Evolutionary conservation across 768 basidiomycete genomes (phyloP).

Genomic region (Coprinopsis strossmayeri): DNA sequence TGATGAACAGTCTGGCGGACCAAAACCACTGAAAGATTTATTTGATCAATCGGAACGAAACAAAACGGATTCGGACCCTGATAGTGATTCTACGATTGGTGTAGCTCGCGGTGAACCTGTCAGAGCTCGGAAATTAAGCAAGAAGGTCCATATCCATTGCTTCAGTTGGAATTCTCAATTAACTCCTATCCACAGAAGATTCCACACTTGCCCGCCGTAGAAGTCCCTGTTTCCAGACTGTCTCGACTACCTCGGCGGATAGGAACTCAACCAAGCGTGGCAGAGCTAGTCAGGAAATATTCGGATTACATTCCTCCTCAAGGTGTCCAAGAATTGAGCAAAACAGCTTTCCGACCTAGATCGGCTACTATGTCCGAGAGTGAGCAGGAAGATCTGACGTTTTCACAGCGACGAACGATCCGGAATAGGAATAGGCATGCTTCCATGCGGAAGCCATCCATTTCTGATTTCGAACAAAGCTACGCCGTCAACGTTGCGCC

Average conservation of each 20-base stretch:
- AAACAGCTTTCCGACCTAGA: constrained; percentile 53
- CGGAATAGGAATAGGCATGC: constrained; percentile 29
- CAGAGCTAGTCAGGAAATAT: constrained; percentile 80
- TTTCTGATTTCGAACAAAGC: constrained; percentile 85
- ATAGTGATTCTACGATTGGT: constrained; percentile 83
- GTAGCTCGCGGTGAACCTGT: constrained; percentile 33
- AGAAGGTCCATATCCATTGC: too few species aligned
- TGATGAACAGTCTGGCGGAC: constrained; percentile 1
- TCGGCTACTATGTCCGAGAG: constrained; percentile 72
- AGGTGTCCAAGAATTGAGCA: constrained; percentile 65
- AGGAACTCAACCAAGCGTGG: constrained; percentile 58
- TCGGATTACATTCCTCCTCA: constrained; percentile 70
- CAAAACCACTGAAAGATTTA: constrained; percentile 7
- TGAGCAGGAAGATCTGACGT: constrained; percentile 57
- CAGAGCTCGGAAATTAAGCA: constrained; percentile 3
- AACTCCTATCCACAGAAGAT: constrained; percentile 5
- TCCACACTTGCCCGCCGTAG: constrained; percentile 14
- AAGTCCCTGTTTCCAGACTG: constrained; percentile 24
- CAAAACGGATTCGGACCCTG: constrained; percentile 44
- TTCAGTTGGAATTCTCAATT: background rate
- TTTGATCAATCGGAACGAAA: constrained; percentile 11
- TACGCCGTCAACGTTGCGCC: constrained; percentile 93
- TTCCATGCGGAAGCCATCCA: constrained; percentile 50
- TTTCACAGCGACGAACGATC: constrained; percentile 29
- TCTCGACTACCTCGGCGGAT: constrained; percentile 64